Conservation (phyloP, 345 rosid species). For the Lenwebbia sp. region DNA sequence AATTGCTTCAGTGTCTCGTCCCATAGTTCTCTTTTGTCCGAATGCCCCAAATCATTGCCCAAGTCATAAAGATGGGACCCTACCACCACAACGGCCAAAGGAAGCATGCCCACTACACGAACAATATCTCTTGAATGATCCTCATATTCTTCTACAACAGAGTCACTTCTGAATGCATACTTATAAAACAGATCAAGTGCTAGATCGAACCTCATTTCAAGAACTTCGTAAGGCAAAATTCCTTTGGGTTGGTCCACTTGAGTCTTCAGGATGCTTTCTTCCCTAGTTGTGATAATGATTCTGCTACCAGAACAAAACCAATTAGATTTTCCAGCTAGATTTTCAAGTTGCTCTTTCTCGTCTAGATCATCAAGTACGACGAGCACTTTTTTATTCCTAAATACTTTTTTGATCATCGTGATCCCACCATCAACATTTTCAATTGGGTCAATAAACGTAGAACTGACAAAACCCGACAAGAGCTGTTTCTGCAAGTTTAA, state of each 20-base stretch:
- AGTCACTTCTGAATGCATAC: not conserved
- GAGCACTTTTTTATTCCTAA: not conserved
- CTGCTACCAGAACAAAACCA: slow-evolving; percentile 5
- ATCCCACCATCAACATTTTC: not conserved
- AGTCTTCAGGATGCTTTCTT: not conserved
- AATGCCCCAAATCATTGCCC: not conserved
- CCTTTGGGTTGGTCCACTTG: not conserved
- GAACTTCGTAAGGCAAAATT: not conserved
- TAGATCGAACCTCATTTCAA: not conserved
- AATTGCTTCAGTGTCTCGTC: not conserved
- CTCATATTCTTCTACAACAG: not conserved
- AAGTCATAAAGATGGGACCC: not conserved
- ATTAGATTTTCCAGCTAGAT: not conserved
- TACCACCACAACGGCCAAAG: not conserved
- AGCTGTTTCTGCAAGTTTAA: not conserved
- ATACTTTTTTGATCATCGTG: not conserved
- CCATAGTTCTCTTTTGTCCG: not conserved
- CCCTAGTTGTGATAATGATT: not conserved
- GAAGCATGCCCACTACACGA: not conserved
- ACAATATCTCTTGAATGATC: not conserved
- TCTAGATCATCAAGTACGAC: not conserved
- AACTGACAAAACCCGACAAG: not conserved
- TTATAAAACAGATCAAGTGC: not conserved
- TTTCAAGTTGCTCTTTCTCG: not conserved
- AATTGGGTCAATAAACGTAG: not conserved